Base-by-base conservation (phyloP, 495 filamentous ascomycete species). In the Penicillium paxilli region DNA sequence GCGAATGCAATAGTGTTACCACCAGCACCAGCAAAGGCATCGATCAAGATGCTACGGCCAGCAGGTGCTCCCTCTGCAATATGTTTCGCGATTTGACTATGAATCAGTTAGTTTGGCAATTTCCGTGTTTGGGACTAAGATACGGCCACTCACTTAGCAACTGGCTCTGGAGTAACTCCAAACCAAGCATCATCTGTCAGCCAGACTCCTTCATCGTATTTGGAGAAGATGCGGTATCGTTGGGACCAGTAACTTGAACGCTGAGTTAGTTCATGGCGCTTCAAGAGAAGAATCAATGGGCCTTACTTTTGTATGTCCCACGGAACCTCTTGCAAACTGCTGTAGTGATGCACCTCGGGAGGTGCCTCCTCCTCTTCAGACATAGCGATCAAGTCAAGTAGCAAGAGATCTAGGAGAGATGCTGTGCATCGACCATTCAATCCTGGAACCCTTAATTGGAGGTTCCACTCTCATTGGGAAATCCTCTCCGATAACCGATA, bases 1-100 rank as follows among this genome's bases (percentile, higher is more conserved):
- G 94, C 94, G 63, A 98, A 96, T 24, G 92, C 90, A 55, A 98
- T 98, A n/a, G 87, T 80, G 66, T 98, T 98, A 46, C 92, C 94
- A 14, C 94, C 94, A 8, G 91, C 90, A 25, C 94, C 94, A 20
- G 85, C 87, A 74, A 98, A 98, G 16, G 87, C 81, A 67, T 98
- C 94, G 38, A 98, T 82, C 25, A 98, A 59, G 49, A 85, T 74
- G 3, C 65, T 78, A 47, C 80, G 69, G 58, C 80, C 66, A 49
- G 75, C 55, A 59, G 90, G 75, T 47, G 77, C 64, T 32, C 74
- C 63, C 17, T 71, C 64, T 22, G 80, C 70, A 0, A 96, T 66
- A 60, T 98, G 87, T 19, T 80, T 57, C n/a, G 92, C 91, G 53
- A 97, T 89, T 70, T 87, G 82, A 49, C 90, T 94, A 49, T 44